Conservation (phyloP, 1,284 basidiomycete species). For the Coniferiporia sulphurascens region DNA sequence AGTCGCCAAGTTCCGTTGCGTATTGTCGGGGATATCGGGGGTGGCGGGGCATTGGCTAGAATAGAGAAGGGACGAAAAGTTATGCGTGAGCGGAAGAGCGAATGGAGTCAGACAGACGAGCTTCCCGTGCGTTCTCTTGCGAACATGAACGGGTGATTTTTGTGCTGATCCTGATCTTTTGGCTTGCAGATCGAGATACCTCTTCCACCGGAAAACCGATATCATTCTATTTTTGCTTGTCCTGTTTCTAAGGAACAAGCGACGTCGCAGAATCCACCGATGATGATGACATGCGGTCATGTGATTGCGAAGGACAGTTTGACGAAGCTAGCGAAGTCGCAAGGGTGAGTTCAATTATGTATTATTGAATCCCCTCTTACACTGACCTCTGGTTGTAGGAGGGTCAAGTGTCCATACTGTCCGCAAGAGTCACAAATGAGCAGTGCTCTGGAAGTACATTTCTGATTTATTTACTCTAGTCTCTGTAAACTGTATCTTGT, state of each 20-base stretch:
- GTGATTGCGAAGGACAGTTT: slow-evolving; percentile 89
- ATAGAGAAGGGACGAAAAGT: slow-evolving; percentile 92
- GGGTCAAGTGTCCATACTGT: slow-evolving; percentile 88
- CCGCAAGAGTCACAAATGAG: slow-evolving; percentile 65
- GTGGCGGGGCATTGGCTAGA: slow-evolving; percentile 79
- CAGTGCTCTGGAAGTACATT: slow-evolving; percentile 65
- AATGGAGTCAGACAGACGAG: slow-evolving; percentile 88
- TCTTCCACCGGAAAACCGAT: slow-evolving; percentile 77
- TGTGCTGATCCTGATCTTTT: slow-evolving; percentile 6
- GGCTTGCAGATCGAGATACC: slow-evolving; percentile 84
- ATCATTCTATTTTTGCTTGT: slow-evolving; percentile 97
- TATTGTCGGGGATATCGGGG: slow-evolving; percentile 87
- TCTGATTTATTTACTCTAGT: slow-evolving; percentile 38
- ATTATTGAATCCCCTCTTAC: slow-evolving; percentile 1
- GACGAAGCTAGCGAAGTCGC: slow-evolving; percentile 79
- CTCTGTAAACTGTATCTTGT: background rate
- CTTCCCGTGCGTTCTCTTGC: slow-evolving; percentile 62
- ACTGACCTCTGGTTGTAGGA: slow-evolving; percentile 37
- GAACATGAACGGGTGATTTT: background rate
- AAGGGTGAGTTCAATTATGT: slow-evolving; percentile 56
- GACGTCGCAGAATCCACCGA: slow-evolving; percentile 90
- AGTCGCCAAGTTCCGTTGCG: slow-evolving; percentile 83
- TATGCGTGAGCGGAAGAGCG: slow-evolving; percentile 87
- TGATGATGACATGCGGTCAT: slow-evolving; percentile 97
- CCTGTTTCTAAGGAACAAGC: slow-evolving; percentile 98